Evolutionary conservation across 768 basidiomycete genomes (phyloP), one percentile per base, ranked within the genome.

Genomic region (Postia placenta): DNA sequence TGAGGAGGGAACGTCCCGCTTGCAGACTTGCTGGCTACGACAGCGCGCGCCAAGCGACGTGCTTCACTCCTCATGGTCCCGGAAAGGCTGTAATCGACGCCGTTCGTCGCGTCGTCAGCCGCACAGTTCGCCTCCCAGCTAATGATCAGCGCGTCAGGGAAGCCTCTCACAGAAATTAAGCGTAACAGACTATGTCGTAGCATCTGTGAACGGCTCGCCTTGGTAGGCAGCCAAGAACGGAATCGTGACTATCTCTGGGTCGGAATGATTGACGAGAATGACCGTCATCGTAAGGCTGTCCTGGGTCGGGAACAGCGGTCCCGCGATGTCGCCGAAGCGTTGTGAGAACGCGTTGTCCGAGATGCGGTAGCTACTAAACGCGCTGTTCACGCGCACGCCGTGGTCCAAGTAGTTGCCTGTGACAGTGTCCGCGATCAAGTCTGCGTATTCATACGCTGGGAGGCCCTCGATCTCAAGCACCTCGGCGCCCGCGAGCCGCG

Each of bases 321-420:
- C 79, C 38, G 81, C 80, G 27, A 80, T 66, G 53, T 72, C 71
- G 9, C 74, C 82, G 42, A 84, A 57, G 11, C 80, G 71, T 61
- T 83, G 81, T n/a, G 76, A 78, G 55, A 75, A 80, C 5, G 19
- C 42, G n/a, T 49, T 56, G 0, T 66, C 67, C 9, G 61, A 69
- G 33, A 67, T 55, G 6, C 78, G 67, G 58, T 83, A 83, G 57
- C 78, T 78, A 26, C 72, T 77, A 64, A 80, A 77, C 3, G 76
- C 81, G 35, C 74, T 78, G 64, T 83, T 84, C 35, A 82, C 74
- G 27, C 83, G 74, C 38, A 83, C 70, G 25, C 77, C 77, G 53
- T 81, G 80, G 58, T 83, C 80, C 42, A 84, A 67, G 60, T 74
- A 83, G 54, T 82, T 81, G 3, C 83, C 80, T 4, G 77, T 76